These are phyloP conservation scores for Ustilaginoidea virens DNA, from an alignment of 2,329 filamentous ascomycete genomes.

Conservation along the genomic window DNA sequence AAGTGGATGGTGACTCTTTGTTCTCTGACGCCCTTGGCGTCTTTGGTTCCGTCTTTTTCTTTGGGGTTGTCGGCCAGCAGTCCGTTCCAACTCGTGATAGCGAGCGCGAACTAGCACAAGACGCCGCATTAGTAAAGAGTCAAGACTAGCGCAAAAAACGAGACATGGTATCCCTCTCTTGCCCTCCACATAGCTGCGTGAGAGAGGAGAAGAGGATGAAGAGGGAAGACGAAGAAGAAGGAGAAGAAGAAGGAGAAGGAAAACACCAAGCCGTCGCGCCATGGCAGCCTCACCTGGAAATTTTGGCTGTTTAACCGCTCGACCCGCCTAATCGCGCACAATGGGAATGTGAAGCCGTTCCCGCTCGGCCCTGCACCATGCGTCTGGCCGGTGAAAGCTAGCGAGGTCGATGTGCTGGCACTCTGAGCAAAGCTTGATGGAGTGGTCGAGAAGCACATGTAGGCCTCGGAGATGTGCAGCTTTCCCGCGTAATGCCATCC, in stretches of 20 bases:
- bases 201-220: too few species aligned
- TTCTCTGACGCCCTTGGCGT: slow-evolving; percentile 34
- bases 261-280: too few species aligned
- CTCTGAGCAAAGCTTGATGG: slow-evolving; percentile 73
- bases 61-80: slow-evolving; percentile 41
- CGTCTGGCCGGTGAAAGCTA: slow-evolving; percentile 80
- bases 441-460: slow-evolving; percentile 92
- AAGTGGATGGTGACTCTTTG: slow-evolving; percentile 89
- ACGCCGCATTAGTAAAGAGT: neutral
- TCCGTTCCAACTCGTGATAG: slow-evolving; percentile 89
- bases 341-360: slow-evolving; percentile 88
- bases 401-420: slow-evolving; percentile 65
- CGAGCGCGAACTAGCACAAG: slow-evolving; percentile 57
- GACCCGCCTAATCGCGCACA: slow-evolving; percentile 81
- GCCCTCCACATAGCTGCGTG: too few species aligned
- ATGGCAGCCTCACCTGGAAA: slow-evolving; percentile 44
- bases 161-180: too few species aligned
- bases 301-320: slow-evolving; percentile 87
- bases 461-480: slow-evolving; percentile 86
- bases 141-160: too few species aligned
- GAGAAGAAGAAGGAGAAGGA: neutral
- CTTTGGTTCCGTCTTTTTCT: slow-evolving; percentile 27
- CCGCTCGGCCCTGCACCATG: slow-evolving; percentile 84
- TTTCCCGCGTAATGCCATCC: slow-evolving; percentile 86
- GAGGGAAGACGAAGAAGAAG: neutral